Base-by-base conservation (phyloP, 106 monocot species). In the Dioscorea alata region DNA sequence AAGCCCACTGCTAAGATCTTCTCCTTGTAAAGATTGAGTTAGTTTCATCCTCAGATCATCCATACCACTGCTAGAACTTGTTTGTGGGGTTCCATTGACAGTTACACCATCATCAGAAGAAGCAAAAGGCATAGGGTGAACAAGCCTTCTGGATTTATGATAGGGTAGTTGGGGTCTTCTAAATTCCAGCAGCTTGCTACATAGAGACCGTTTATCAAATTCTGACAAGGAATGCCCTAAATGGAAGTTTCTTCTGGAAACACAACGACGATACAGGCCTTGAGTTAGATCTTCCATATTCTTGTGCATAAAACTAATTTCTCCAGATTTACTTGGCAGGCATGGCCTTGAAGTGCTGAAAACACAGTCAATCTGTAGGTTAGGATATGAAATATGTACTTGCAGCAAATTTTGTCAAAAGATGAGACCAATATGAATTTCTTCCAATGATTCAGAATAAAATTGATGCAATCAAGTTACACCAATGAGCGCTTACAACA, bases 1-100 rank as follows among this genome's bases (percentile, higher is more conserved):
- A 67, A 92, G 74, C 24, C 81, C 83, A 73, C 61, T 77, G 68
- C 82, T 88, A 59, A 83, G 67, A 73, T 82, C 88, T 58, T 86
- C 80, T 49, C 68, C 80, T 68, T 85, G 81, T 48, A 88, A 69
- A 74, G 83, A 71, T 24, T 83, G 79, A 57, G 75, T 73, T 49
- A 84, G 67, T 71, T 86, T 86, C n/a, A 73, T 65, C 60, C 67
- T 80, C 52, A 80, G 73, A 35, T 90, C 80, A 33, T 82, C 86
- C 59, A 80, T 57, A 17, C 73, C 82, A 56, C 69, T 76, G 42
- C 60, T 51, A 28, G 79, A 74, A 65, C 64, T 72, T 66, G 73
- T 60, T 70, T 84, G 81, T 49, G 81, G 69, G 15, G 49, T 63
- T 23, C 87, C 87, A 81, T 87, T 84, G 15, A 81, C 79, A 50